phyloP scores from a whole-genome alignment of 1,284 basidiomycete species.

The Hemileccinum hortonii region DNA sequence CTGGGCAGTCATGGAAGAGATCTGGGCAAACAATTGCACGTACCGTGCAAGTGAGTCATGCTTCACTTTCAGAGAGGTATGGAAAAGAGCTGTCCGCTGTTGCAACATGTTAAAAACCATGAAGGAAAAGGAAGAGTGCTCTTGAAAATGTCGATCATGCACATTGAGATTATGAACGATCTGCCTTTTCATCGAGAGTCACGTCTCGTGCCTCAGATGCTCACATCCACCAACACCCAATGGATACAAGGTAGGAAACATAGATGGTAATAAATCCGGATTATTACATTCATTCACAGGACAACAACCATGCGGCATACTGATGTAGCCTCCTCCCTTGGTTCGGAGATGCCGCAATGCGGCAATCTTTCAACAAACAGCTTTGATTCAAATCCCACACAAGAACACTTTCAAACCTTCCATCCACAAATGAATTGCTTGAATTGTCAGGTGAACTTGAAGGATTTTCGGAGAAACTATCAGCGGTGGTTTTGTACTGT shows the following conservation, averaged over 20 bases:
- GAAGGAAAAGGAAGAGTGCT: neutral
- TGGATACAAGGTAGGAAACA: neutral
- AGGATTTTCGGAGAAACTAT: too few relatives aligned
- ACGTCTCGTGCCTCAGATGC: neutral
- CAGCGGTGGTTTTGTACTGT: too few relatives aligned
- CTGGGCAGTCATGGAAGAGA: neutral
- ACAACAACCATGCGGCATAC: neutral
- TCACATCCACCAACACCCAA: neutral
- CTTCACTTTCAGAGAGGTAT: neutral
- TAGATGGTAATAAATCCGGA: neutral
- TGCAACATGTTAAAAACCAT: neutral
- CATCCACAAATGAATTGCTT: too few relatives aligned
- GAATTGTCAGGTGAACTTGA: too few relatives aligned
- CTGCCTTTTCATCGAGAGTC: neutral
- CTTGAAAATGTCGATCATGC: neutral
- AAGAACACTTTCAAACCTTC: too few relatives aligned
- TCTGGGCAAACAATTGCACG: neutral
- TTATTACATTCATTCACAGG: neutral
- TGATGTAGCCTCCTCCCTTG: too few relatives aligned
- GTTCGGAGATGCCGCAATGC: too few relatives aligned
- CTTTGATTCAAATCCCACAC: too few relatives aligned
- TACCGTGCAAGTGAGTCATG: neutral
- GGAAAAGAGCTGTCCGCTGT: neutral
- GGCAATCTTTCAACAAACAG: too few relatives aligned
- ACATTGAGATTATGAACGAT: neutral